Base-by-base conservation (phyloP, 2,329 filamentous ascomycete species). In the Fusarium anguioides region DNA sequence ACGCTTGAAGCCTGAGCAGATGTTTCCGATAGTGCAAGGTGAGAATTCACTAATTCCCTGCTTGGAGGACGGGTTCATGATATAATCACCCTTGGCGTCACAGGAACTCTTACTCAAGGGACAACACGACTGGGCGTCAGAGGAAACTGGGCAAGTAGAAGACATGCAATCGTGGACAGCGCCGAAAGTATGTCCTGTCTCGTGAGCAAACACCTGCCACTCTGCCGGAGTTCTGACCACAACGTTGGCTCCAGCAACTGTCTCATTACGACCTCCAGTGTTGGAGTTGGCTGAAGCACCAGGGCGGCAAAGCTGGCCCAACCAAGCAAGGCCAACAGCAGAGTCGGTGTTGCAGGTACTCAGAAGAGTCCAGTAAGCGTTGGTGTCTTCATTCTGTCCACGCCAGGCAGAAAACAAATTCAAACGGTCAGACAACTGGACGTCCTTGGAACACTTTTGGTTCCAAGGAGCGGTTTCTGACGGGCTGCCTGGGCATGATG, bases 181-280 rank as follows among this genome's bases (percentile, higher is more conserved):
- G 42, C 95, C 95, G 77, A 97, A 98, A 0, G 94, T 98, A 77
- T 98, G 95, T 2, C 94, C 95, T 5, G 90, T 90, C 79, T 98
- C 95, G 76, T 98, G 95, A 27, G 95, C 95, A 78, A 98, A 93
- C 59, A 98, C 91, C 77, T 97, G 94, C 95, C 95, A 98, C 76
- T 97, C 94, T 5, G 88, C 91, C 21, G 87, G 84, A 0, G 93
- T 97, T 66, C 88, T 88, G 24, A 96, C 89, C 21, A 99, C 93
- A 2, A 99, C 92, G 75, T 97, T 98, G 62, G 95, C 90, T 29
- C 92, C 92, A 20, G 91, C 89, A 27, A 97, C 91, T 1, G 89
- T 92, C 78, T 96, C 91, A 62, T 86, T 87, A 27, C 79, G 80
- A 4, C 81, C 81, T 26, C 82, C 82, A 24, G 79, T 80, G 26